phyloP scores from a whole-genome alignment of 345 rosid species.

The Citrus glauca region DNA sequence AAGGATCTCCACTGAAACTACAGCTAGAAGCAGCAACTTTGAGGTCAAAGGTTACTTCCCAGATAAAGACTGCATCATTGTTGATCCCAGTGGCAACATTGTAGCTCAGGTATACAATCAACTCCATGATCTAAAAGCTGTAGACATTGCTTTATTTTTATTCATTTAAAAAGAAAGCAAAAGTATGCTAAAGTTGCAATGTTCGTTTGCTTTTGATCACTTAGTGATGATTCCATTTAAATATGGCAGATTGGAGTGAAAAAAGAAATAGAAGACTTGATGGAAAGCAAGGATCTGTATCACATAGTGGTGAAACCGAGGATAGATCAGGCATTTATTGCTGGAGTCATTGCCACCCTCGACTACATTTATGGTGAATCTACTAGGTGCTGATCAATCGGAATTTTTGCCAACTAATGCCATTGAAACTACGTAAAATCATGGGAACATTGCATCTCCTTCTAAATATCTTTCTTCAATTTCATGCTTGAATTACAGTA shows the following conservation, averaged over 20 bases:
- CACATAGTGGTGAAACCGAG: constrained; percentile 49
- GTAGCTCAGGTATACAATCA: constrained; percentile 43
- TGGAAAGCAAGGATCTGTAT: constrained; percentile 56
- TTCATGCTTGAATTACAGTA: too few relatives aligned
- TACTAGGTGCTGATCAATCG: constrained; percentile 17
- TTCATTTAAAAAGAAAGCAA: too few relatives aligned
- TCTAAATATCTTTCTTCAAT: too few relatives aligned
- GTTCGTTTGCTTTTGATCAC: not conserved
- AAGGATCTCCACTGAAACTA: constrained; percentile 38
- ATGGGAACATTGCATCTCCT: too few relatives aligned
- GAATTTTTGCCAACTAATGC: too few relatives aligned
- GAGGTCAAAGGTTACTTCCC: constrained; percentile 67
- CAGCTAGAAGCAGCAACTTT: constrained; percentile 35
- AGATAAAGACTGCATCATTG: constrained; percentile 49
- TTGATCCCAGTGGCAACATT: constrained; percentile 44
- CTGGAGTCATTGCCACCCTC: constrained; percentile 68
- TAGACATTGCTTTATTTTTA: not conserved
- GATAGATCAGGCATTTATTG: constrained; percentile 67
- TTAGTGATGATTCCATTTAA: not conserved
- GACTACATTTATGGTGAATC: constrained; percentile 77
- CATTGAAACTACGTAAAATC: too few relatives aligned
- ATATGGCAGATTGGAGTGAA: constrained; percentile 43
- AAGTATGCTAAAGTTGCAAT: not conserved
- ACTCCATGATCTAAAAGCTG: not conserved
- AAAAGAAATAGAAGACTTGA: constrained; percentile 45